Evolutionary conservation across 139 green algal genomes (phyloP), one percentile per base, ranked within the genome.

Genomic region (Trebouxia sp.): DNA sequence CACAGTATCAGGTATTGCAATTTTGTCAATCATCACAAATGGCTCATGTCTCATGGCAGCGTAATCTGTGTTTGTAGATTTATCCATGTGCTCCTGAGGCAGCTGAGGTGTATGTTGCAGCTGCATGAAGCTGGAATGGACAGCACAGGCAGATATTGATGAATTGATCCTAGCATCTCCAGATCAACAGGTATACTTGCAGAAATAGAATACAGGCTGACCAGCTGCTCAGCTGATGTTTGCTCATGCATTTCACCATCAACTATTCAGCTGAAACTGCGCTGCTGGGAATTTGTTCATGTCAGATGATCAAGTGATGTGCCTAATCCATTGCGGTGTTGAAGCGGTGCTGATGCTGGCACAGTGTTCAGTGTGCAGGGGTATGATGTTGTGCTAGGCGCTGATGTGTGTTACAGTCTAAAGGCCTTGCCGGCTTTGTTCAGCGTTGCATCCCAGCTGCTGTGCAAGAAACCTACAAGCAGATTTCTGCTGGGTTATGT

Each of bases 101-200:
- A n/a, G n/a, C n/a, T n/a, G n/a, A n/a, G n/a, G n/a, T n/a, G n/a
- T n/a, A n/a, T n/a, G n/a, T n/a, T 45, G 45, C 78, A 83, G 58
- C 28, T 84, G 80, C 42, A 43, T 80, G 42, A 65, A 75, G 28
- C 70, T 84, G 28, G 80, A 84, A 62, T 84, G 80, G 80, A 43
- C 12, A 0, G 43, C 39, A n/a, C 69, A 50, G 26, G 7, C 26
- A 12, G 70, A 65, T 28, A 77, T 83, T 35, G 32, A n/a, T 28
- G 0, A 26, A 11, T 38, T 78, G 1, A 11, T 50, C 20, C 32
- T 26, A 4, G 78, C 65, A 51, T 75, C 70, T 0, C 69, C 70
- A 41, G 32, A 62, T n/a, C 17, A 42, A 14, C 43, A 78, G 77
- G 77, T 62, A 28, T 22, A 42, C 47, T n/a, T n/a, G n/a, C n/a